Evolutionary conservation across 2,329 filamentous ascomycete species (phyloP).

Genomic region (Trichothecium roseum): DNA sequence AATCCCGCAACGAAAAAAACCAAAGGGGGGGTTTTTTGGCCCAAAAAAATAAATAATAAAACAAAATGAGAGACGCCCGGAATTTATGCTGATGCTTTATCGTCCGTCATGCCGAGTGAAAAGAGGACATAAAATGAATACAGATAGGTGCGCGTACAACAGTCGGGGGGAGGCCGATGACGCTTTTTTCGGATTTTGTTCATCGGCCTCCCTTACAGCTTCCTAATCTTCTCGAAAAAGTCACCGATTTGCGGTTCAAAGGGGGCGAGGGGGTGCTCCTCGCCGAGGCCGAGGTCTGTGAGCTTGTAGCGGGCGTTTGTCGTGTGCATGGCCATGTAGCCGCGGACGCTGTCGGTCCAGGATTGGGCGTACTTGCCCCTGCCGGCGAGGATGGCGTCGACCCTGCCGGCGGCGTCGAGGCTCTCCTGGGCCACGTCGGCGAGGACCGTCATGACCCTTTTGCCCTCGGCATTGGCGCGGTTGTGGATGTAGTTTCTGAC

Average conservation of each 20-base stretch:
- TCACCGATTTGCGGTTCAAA: conserved; percentile 8
- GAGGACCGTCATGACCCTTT: conserved; percentile 4
- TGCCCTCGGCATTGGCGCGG: conserved; percentile 5
- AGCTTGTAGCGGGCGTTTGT: conserved; percentile 10
- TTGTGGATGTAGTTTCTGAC: conserved; percentile 12
- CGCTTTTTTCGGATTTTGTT: no score
- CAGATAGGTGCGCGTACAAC: no score
- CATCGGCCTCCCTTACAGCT: no score
- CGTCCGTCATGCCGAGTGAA: no score
- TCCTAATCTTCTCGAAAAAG: conserved; percentile 7
- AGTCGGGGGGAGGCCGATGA: no score
- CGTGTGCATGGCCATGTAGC: conserved; percentile 12
- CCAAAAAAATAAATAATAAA: no score
- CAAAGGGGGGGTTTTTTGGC: no score
- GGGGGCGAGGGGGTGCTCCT: conserved; percentile 10
- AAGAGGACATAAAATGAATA: no score
- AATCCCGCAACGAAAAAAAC: no score
- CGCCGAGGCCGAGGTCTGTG: conserved; percentile 8
- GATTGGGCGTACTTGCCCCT: conserved; percentile 9
- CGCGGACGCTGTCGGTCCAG: conserved; percentile 8
- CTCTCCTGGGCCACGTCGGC: conserved; percentile 7
- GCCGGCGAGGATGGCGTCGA: conserved; percentile 8
- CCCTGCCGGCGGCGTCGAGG: conserved; percentile 7
- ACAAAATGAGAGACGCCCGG: no score
- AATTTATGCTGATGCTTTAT: no score